Evolutionary conservation across 148 eudicot species (phyloP), one percentile per base, ranked within the genome.

Genomic region (Pouteria glomerata): DNA sequence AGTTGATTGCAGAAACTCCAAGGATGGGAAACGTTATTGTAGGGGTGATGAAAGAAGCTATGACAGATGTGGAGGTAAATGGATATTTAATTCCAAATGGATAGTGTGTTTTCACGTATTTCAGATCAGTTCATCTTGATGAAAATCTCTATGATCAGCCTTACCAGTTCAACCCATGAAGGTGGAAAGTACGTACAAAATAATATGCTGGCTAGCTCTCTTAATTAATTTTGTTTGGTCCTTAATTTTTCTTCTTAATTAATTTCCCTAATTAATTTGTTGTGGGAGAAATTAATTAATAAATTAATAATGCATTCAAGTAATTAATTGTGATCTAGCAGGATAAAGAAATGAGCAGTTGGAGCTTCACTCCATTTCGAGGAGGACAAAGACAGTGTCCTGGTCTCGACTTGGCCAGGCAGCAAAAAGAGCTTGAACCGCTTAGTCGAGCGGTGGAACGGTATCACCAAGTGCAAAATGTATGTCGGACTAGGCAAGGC

Each of bases 331-430:
- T 26, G 50, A 56, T 0, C 26, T 29, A 4, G 31, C 80, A 91
- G 98, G 84, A 84, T 23, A 83, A 63, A 79, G 96, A 89, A 50
- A 85, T 64, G 15, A 85, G 72, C 57, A 86, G 31, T 52, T 70
- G 76, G 66, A 87, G 77, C 67, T 94, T 95, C 78, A 91, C 89
- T n/a, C 98, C 98, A 50, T 95, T 95, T 74, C 97, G 98, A 34
- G 98, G 98, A 14, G 98, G 98, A 27, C 96, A 88, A 69, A 85
- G 98, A 82, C 83, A 91, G 34, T 95, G 98, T 69, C 98, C 97
- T 39, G 98, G 98, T 6, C 76, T 84, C 67, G 98, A 95, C 79
- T 79, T 95, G 75, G 97, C 98, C 66, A 85, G 96, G 78, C 74
- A 91, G 24, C 97, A 95, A n/a, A n/a, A n/a, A n/a, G n/a, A n/a